These are phyloP conservation scores for Kodamaea plutei DNA, from an alignment of 1,139 yeast species.

Conservation along the genomic window DNA sequence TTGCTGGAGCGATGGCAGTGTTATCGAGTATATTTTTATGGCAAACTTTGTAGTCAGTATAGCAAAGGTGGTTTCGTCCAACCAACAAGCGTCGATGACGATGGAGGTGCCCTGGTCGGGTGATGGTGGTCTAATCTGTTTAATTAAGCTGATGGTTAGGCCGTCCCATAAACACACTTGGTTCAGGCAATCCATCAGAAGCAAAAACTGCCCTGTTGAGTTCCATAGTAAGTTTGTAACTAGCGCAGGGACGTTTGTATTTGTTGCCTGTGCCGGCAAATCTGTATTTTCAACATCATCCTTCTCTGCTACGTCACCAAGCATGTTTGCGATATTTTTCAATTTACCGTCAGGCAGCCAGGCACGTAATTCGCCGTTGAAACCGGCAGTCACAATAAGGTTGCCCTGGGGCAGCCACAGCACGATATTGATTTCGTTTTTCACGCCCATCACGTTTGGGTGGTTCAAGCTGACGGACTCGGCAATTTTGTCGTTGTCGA, in stretches of 20 bases:
- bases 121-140: conserved; percentile 20
- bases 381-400: conserved; percentile 52
- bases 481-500: conserved; percentile 26
- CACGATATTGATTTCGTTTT: conserved; percentile 38
- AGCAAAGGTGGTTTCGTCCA: conserved; percentile 66
- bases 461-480: conserved; percentile 36
- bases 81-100: conserved; percentile 54
- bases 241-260: conserved; percentile 5
- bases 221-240: conserved; percentile 31
- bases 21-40: conserved; percentile 56
- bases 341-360: conserved; percentile 69
- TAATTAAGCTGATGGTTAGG: conserved; percentile 26
- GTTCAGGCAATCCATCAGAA: conserved; percentile 30
- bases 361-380: conserved; percentile 61
- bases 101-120: conserved; percentile 5
- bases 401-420: conserved; percentile 67
- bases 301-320: conserved; percentile 12
- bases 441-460: conserved; percentile 25
- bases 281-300: background rate
- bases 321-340: conserved; percentile 44
- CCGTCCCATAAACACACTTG: conserved; percentile 41
- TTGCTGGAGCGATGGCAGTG: conserved; percentile 7
- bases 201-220: conserved; percentile 31
- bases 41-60: conserved; percentile 54
- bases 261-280: conserved; percentile 1